These are phyloP conservation scores for Mortierella sp. DNA, from an alignment of 371 early-diverging fungal species.

Conservation along the genomic window DNA sequence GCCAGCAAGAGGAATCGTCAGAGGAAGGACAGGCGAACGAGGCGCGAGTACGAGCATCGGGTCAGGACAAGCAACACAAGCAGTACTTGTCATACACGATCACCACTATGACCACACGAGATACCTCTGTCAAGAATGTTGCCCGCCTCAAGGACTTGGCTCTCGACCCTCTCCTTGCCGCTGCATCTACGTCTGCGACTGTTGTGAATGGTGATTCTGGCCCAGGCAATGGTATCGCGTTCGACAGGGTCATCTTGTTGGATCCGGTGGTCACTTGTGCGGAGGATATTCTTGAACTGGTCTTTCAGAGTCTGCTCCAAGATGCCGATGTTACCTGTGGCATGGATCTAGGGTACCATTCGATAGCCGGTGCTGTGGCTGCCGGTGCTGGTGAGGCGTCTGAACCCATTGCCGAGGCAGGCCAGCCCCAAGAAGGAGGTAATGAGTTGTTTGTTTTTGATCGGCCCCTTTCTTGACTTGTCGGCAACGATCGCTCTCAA, in stretches of 20 bases:
- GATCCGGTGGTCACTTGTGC: conserved; percentile 34
- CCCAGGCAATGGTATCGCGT: background rate
- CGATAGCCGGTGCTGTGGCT: background rate
- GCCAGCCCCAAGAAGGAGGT: conserved; percentile 9
- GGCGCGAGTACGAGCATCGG: background rate
- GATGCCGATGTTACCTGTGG: conserved; percentile 47
- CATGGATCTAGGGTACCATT: conserved; percentile 15
- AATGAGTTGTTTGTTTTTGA: background rate
- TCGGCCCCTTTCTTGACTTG: background rate
- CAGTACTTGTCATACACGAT: conserved; percentile 26
- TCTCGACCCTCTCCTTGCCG: background rate
- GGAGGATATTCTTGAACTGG: conserved; percentile 38
- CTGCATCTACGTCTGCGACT: background rate
- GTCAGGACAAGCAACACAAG: background rate
- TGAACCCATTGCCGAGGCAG: background rate
- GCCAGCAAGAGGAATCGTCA: background rate
- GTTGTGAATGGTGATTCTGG: background rate
- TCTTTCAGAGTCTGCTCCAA: conserved; percentile 45
- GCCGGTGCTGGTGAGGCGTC: background rate
- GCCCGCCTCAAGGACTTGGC: conserved; percentile 27
- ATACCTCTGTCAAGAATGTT: conserved; percentile 10
- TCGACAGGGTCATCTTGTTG: conserved; percentile 30
- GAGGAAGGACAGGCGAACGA: background rate
- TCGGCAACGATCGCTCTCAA: background rate
- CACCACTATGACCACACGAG: conserved; percentile 19